A percentile compares a stretch with the other conserved stretches of the same genome.
These are phyloP conservation scores for Cutaneotrichosporon mucoides DNA, from an alignment of 1,284 basidiomycete genomes.

Conservation along the genomic window DNA sequence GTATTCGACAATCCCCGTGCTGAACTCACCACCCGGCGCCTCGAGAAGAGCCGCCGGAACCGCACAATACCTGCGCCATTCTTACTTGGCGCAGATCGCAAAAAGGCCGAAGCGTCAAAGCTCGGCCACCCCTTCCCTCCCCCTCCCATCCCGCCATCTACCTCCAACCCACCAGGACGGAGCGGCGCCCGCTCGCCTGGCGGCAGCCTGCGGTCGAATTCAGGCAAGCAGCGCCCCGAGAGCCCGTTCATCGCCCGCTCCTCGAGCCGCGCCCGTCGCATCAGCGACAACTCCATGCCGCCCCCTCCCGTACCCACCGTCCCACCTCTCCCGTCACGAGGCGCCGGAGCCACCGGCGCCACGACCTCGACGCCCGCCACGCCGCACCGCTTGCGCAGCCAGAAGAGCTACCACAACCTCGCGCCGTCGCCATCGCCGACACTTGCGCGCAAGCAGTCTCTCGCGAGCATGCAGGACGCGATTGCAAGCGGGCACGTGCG, in stretches of 20 bases:
- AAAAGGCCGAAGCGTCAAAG: constrained; percentile 1
- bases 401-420: constrained; percentile 42
- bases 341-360: background rate
- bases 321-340: background rate
- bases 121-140: background rate
- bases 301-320: constrained; percentile 17
- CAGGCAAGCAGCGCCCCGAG: constrained; percentile 1
- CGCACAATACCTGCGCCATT: constrained; percentile 24
- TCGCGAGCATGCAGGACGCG: constrained; percentile 41
- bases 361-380: constrained; percentile 6
- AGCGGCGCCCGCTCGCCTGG: background rate
- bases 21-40: constrained; percentile 35
- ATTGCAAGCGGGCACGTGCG: constrained; percentile 21
- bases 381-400: constrained; percentile 36
- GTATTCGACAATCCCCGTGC: constrained; percentile 40
- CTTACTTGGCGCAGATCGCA: constrained; percentile 14
- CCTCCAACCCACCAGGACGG: background rate
- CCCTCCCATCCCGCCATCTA: background rate
- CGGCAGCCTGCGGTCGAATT: constrained; percentile 1
- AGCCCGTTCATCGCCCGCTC: constrained; percentile 1
- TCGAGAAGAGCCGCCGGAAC: constrained; percentile 22
- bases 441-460: constrained; percentile 38
- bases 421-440: constrained; percentile 24
- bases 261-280: background rate
- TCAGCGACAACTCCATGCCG: constrained; percentile 4